Evolutionary conservation across 1,139 yeast genomes (phyloP).

Genomic region (Kodamaea anthophila): DNA sequence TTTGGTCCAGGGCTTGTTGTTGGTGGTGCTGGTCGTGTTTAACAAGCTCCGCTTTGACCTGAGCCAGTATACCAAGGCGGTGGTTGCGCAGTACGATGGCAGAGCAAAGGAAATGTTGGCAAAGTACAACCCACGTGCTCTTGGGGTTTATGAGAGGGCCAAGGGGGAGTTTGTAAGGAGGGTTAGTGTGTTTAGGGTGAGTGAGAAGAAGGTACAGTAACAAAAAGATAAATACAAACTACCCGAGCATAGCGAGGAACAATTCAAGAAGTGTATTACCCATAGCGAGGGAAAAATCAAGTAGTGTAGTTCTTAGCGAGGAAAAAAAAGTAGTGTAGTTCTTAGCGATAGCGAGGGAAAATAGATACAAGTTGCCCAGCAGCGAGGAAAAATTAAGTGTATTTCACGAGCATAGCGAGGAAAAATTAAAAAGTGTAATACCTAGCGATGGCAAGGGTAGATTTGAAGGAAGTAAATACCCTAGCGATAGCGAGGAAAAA

Average conservation of each 20-base stretch:
- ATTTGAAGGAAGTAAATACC: too few relatives aligned
- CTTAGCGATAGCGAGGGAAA: too few relatives aligned
- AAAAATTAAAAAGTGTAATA: too few relatives aligned
- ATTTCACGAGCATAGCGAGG: too few relatives aligned
- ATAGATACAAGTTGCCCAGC: too few relatives aligned
- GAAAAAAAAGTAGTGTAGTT: background rate
- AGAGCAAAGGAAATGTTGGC: constrained; percentile 23
- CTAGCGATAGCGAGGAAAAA: too few relatives aligned
- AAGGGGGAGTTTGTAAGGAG: constrained; percentile 11
- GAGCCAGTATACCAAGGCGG: constrained; percentile 36
- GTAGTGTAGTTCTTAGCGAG: background rate
- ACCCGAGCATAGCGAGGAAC: background rate
- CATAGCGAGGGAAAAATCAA: background rate
- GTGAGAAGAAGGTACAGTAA: constrained; percentile 4
- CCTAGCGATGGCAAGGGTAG: too few relatives aligned
- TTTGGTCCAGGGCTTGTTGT: constrained; percentile 12
- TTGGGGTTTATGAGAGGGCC: constrained; percentile 10
- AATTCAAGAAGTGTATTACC: too few relatives aligned
- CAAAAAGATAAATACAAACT: background rate
- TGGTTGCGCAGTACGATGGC: constrained; percentile 35
- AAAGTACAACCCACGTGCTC: constrained; percentile 11
- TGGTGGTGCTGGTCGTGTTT: constrained; percentile 25
- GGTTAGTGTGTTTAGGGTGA: constrained; percentile 8
- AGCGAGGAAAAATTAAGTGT: too few relatives aligned
- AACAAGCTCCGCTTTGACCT: constrained; percentile 41